Conservation (phyloP, 176 grass and related monocot genomes). For the Oryza nivara region DNA sequence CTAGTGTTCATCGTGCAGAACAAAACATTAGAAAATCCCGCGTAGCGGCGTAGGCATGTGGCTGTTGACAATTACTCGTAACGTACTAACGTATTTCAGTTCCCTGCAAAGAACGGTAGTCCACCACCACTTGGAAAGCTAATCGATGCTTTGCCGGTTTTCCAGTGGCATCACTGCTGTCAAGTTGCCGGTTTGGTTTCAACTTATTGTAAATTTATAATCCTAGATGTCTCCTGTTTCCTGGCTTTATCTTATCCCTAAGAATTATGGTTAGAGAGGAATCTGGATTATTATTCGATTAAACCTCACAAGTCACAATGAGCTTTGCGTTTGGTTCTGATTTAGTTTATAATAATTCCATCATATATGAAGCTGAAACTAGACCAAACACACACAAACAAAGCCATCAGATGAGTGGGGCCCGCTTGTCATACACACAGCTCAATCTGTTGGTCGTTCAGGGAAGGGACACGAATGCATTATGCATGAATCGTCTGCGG, state of each 20-base stretch:
- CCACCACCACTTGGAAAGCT: neutral
- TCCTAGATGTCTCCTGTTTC: neutral
- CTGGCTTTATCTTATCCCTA: neutral
- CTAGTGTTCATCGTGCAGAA: neutral
- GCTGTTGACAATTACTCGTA: neutral
- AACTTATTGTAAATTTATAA: neutral
- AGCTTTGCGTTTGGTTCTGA: neutral
- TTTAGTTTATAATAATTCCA: neutral
- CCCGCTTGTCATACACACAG: neutral
- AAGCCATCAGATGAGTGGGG: neutral
- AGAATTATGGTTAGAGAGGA: neutral
- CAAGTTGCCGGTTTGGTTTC: neutral
- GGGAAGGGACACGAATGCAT: neutral
- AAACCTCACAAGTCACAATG: too few species aligned
- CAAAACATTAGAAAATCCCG: neutral
- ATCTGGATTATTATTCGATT: neutral
- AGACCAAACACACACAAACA: neutral
- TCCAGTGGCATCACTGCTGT: neutral
- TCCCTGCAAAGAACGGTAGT: neutral
- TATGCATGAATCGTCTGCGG: neutral
- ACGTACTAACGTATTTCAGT: neutral
- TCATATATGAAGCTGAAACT: neutral
- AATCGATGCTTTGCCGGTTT: neutral
- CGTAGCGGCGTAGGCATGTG: neutral
- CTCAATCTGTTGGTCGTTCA: neutral